These are phyloP conservation scores for Chytriomyces sp. DNA, from an alignment of 192 early-diverging fungal species.

Conservation along the genomic window DNA sequence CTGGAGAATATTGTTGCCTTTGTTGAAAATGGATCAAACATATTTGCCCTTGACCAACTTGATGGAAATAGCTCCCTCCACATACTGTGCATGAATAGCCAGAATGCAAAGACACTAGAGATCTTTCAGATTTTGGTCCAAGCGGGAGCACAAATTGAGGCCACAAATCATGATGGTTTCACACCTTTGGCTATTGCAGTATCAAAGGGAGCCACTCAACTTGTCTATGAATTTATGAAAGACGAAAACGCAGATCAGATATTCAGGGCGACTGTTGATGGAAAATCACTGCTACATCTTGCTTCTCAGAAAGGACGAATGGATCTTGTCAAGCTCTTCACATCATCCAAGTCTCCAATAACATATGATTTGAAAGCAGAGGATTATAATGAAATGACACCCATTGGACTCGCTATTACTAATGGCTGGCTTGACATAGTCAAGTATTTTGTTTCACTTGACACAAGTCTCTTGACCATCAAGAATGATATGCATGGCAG, in stretches of 20 bases:
- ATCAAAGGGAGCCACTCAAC: background rate
- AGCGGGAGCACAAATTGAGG: background rate
- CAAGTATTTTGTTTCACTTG: background rate
- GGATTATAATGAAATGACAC: background rate
- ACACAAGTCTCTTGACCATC: background rate
- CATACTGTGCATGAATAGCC: background rate
- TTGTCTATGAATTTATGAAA: background rate
- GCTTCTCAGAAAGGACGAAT: background rate
- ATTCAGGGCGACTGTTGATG: background rate
- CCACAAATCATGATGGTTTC: background rate
- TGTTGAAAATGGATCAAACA: background rate
- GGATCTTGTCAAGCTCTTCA: background rate
- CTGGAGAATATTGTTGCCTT: background rate
- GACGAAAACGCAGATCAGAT: background rate
- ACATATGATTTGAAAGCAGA: constrained; percentile 2
- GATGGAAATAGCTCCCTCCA: background rate
- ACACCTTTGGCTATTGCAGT: background rate
- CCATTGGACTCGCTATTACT: background rate
- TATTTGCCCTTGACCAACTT: background rate
- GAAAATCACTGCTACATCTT: no score
- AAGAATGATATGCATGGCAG: background rate
- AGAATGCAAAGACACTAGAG: background rate
- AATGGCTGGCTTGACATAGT: background rate
- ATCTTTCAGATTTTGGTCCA: constrained; percentile 3
- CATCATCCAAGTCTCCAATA: background rate